Conservation (phyloP, 2,329 filamentous ascomycete genomes). For the Fusarium sp. region DNA sequence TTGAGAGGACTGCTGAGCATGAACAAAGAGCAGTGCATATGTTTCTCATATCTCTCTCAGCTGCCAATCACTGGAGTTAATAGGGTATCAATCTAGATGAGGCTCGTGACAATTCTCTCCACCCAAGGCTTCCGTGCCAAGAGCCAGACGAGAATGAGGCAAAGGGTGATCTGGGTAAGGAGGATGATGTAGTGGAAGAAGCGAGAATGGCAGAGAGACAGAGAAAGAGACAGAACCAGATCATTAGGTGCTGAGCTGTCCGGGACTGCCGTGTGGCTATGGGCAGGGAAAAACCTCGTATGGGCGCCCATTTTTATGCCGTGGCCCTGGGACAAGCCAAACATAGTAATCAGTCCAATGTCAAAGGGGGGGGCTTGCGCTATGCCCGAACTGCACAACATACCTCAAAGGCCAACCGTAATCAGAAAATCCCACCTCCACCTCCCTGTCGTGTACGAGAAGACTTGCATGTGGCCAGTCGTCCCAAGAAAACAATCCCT, state of each 20-base stretch:
- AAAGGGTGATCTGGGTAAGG: neutral
- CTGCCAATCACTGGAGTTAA: neutral
- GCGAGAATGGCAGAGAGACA: slow-evolving; percentile 1
- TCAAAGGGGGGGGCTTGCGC: slow-evolving; percentile 32
- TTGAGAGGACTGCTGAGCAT: neutral
- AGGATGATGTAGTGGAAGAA: neutral
- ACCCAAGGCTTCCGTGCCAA: neutral
- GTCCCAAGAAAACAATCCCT: slow-evolving; percentile 50
- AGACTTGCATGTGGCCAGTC: slow-evolving; percentile 41
- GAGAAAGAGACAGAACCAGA: neutral
- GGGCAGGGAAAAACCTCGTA: slow-evolving; percentile 42
- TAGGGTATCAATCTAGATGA: slow-evolving; percentile 6
- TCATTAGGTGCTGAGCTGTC: neutral
- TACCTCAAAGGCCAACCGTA: slow-evolving; percentile 27
- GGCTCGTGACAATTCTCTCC: neutral
- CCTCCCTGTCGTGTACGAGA: slow-evolving; percentile 28
- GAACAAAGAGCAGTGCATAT: neutral
- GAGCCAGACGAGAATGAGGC: slow-evolving; percentile 17
- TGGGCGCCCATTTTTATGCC: slow-evolving; percentile 42
- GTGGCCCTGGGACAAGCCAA: slow-evolving; percentile 46
- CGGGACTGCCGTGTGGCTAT: slow-evolving; percentile 46
- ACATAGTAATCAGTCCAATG: slow-evolving; percentile 43
- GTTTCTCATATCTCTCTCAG: neutral
- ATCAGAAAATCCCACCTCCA: slow-evolving; percentile 23
- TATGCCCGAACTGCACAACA: slow-evolving; percentile 31